Percentiles rank a stretch among this genome's conserved stretches.
Conservation (phyloP, 2,329 filamentous ascomycete species). For the Fusarium sp. region DNA sequence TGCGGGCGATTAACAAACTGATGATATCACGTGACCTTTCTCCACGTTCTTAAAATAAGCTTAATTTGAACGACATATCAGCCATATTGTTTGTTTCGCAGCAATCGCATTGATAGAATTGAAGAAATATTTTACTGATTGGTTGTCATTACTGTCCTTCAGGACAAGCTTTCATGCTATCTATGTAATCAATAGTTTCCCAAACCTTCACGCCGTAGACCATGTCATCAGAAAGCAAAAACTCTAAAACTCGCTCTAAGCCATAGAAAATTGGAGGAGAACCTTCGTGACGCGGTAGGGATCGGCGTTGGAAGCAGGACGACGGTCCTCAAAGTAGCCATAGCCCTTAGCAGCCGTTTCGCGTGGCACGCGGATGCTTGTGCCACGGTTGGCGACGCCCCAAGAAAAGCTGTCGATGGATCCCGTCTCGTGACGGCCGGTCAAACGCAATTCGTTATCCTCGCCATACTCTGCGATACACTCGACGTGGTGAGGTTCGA, state of each 20-base stretch:
- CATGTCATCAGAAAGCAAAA: background rate
- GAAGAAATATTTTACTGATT: background rate
- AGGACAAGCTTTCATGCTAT: conserved; percentile 21
- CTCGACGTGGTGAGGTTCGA: conserved; percentile 79
- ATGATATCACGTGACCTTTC: background rate
- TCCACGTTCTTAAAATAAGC: background rate
- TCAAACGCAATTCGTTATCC: conserved; percentile 94
- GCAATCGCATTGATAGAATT: background rate
- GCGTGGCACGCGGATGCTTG: conserved; percentile 91
- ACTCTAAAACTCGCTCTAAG: conserved; percentile 25
- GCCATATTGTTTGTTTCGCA: background rate
- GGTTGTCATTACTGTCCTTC: conserved; percentile 22
- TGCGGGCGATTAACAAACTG: too few relatives aligned
- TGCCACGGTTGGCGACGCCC: conserved; percentile 92
- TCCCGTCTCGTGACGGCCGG: conserved; percentile 93
- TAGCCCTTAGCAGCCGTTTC: conserved; percentile 86
- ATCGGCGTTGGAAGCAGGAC: conserved; percentile 86
- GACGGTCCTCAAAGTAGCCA: conserved; percentile 92
- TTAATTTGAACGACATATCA: background rate
- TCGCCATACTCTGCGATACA: conserved; percentile 95
- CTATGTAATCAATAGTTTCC: conserved; percentile 28
- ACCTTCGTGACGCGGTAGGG: conserved; percentile 86
- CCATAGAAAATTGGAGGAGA: conserved; percentile 54
- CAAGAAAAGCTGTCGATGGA: conserved; percentile 93
- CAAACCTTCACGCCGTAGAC: conserved; percentile 22